Base-by-base conservation (phyloP, 192 early-diverging fungal genomes). In the Haplosporangium gracile region DNA sequence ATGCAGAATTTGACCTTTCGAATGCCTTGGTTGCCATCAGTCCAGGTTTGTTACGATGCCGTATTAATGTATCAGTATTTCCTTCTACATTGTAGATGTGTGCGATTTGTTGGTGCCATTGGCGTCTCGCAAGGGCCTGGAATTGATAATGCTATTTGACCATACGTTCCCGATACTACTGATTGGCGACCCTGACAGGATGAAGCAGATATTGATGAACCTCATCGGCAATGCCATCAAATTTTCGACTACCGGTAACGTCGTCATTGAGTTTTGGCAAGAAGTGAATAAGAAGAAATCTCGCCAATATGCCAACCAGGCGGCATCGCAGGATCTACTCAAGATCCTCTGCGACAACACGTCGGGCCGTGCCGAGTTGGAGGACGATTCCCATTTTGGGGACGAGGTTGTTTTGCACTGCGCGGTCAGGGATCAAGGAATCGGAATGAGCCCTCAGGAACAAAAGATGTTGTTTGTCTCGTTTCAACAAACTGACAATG, bases 221-320 rank as follows among this genome's bases (percentile, higher is more conserved):
- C 82, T 96, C 40, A 90, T 94, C 4, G 93, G 93, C 43, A 96
- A 96, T 78, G 92, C 94, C 5, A 88, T 96, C 76, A 96, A 97
- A 82, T 91, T 86, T 42, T 86, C 84, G 22, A 78, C 76, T 55
- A 20, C 70, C 7, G 84, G 84, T 4, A 86, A 81, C 55, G 84
- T 86, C 5, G 84, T 86, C 15, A 60, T 86, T 9, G 73, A 81
- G 39, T 77, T 81, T 24, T 77, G 74, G 75, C 84, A 86, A 43
- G 76, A 80, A 18, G 2, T 36, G 36, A 49, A 68, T 36, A 74
- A 36, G 36, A 74, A 72, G 18, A n/a, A 77, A 29, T 39, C 24
- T 1, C 74, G n/a, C 7, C 77, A 18, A n/a, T 32, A 57, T 8
- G 32, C 40, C 4, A 74, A 74, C 13, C 34, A 57, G 49, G 45